A percentile compares a stretch with the other conserved stretches of the same genome.
Evolutionary conservation across 2,329 filamentous ascomycete species (phyloP).

Genomic region (Colletotrichum navitas): DNA sequence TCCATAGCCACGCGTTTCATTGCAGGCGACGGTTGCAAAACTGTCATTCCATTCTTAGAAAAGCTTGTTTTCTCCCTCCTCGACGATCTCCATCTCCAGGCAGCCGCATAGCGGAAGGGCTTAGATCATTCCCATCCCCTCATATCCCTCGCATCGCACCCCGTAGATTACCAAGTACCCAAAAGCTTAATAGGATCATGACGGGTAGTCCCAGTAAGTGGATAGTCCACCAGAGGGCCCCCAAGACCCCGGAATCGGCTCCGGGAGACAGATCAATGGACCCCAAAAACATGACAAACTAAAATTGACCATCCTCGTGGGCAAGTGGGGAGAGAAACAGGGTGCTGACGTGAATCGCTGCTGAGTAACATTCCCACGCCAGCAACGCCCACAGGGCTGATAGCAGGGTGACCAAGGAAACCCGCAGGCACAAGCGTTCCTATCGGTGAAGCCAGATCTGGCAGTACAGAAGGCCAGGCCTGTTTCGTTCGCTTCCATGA

Average conservation of each 20-base stretch:
- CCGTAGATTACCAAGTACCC: not conserved
- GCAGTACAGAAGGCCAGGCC: not conserved
- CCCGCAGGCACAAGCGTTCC: not conserved
- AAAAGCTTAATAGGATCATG: not conserved
- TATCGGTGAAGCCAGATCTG: constrained; percentile 14
- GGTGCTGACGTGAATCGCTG: constrained; percentile 19
- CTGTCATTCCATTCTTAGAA: constrained; percentile 3
- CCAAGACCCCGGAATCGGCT: not conserved
- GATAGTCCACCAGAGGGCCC: not conserved
- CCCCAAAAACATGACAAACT: not conserved
- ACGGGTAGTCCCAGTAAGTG: not conserved
- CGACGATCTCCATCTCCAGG: not conserved
- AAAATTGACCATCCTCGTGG: constrained; percentile 10
- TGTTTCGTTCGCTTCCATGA: constrained; percentile 1
- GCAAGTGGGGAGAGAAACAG: not conserved
- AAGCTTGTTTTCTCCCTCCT: not conserved
- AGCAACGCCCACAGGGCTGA: constrained; percentile 12
- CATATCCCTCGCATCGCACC: not conserved
- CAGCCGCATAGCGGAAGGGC: not conserved
- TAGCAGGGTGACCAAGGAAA: not conserved
- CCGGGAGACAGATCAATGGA: not conserved
- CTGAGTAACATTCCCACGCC: constrained; percentile 5
- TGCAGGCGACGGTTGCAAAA: not conserved
- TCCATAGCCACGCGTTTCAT: constrained; percentile 17
- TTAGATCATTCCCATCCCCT: not conserved